Evolutionary conservation across 345 rosid genomes (phyloP), one percentile per base, ranked within the genome.

Genomic region (Zanthoxylum bungeanum): DNA sequence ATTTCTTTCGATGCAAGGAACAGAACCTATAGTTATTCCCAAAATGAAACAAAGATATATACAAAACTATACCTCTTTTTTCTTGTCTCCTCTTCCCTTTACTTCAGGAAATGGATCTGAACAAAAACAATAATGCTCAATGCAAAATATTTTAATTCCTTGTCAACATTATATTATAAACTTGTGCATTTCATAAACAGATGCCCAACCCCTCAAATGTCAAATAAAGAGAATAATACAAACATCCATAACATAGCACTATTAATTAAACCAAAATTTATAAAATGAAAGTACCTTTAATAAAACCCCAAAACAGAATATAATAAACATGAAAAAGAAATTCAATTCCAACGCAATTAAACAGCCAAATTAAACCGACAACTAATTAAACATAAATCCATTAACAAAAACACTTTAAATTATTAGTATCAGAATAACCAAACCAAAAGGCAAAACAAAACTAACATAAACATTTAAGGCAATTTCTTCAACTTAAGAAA

Each of bases 101-200:
- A 93, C 98, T 80, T 85, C 93, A 66, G 76, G 96, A 68, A 89
- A 93, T 31, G 98, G 87, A 84, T 91, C 98, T 93, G 86, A 62
- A 64, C 34, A 72, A 60, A 40, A 53, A 14, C 12, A 44, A 73
- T 7, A 66, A 68, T 34, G 22, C 33, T 59, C 28, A 30, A 57
- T 66, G 71, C 40, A 58, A 7, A 31, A 31, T 33, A 58, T 58
- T 58, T 58, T 31, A 40, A 16, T 57, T 58, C 63, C n/a, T n/a
- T n/a, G n/a, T n/a, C n/a, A n/a, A n/a, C n/a, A n/a, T 58, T 56
- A 64, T 49, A 5, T 28, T 50, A 7, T 19, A 33, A 33, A 55
- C 19, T 28, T 0, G 4, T 12, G 14, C 3, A 27, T 33, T 55
- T 14, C 14, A 25, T 2, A 5, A 9, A 44, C 19, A 33, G 17